phyloP scores from a whole-genome alignment of 805 yeast species.

The Pichia eremophila region DNA sequence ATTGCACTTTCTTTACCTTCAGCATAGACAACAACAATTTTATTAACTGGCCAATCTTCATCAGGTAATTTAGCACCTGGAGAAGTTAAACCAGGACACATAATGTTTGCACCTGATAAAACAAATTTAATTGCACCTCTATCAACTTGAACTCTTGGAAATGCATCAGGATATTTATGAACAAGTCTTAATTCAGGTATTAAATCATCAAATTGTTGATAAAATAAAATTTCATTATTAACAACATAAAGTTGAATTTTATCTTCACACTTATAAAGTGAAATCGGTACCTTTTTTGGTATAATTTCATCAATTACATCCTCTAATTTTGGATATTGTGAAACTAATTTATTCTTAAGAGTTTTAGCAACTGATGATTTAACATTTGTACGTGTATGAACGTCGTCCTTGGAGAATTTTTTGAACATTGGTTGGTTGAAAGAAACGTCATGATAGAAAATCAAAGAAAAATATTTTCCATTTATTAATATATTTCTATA shows the following conservation, averaged over 20 bases:
- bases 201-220: conserved; percentile 73
- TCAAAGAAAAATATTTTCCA: neutral
- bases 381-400: conserved; percentile 83
- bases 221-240: conserved; percentile 65
- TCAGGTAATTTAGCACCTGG: conserved; percentile 79
- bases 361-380: conserved; percentile 92
- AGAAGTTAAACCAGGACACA: conserved; percentile 93
- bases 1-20: conserved; percentile 88
- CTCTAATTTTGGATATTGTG: conserved; percentile 68
- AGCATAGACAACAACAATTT: conserved; percentile 77
- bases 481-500: no score
- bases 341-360: conserved; percentile 63
- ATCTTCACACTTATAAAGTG: conserved; percentile 81
- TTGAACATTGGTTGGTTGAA: conserved; percentile 20
- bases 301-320: conserved; percentile 68
- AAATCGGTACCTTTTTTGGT: conserved; percentile 82
- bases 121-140: conserved; percentile 95
- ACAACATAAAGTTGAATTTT: conserved; percentile 69
- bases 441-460: neutral
- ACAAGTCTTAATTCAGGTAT: conserved; percentile 69
- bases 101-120: conserved; percentile 89
- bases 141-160: conserved; percentile 85
- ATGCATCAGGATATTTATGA: conserved; percentile 73
- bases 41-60: conserved; percentile 52
- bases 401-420: conserved; percentile 70